Evolutionary conservation across 1,139 yeast genomes (phyloP).

Genomic region (Kluyveromyces marxianus): DNA sequence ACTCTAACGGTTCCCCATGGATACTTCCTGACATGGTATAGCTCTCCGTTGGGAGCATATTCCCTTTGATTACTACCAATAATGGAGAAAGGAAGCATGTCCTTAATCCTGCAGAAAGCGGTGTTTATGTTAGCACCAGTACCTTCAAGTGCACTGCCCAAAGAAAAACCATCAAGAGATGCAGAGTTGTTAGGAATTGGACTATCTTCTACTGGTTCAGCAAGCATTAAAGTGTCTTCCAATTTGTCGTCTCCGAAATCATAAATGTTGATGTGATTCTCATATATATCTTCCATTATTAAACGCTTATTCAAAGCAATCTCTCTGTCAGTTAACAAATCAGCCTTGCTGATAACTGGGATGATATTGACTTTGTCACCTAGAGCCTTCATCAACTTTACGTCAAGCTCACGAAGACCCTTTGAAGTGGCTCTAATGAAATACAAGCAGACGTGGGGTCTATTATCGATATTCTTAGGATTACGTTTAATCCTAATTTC

Average conservation of each 20-base stretch:
- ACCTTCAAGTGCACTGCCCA: slow-evolving; percentile 5
- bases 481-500: slow-evolving; percentile 55
- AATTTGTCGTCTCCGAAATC: slow-evolving; percentile 38
- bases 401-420: slow-evolving; percentile 41
- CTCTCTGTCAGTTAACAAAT: slow-evolving; percentile 45
- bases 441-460: slow-evolving; percentile 58
- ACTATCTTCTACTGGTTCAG: slow-evolving; percentile 26
- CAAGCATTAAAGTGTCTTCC: slow-evolving; percentile 23
- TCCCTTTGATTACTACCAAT: slow-evolving; percentile 37
- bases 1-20: slow-evolving; percentile 41
- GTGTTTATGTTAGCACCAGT: neutral
- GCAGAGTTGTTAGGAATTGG: neutral
- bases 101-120: slow-evolving; percentile 27
- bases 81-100: slow-evolving; percentile 42
- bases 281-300: slow-evolving; percentile 39
- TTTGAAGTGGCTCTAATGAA: slow-evolving; percentile 52
- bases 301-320: slow-evolving; percentile 37
- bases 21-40: slow-evolving; percentile 34
- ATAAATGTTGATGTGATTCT: slow-evolving; percentile 41
- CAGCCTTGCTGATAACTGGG: slow-evolving; percentile 53
- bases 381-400: slow-evolving; percentile 43
- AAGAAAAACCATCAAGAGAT: slow-evolving; percentile 8
- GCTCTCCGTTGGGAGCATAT: slow-evolving; percentile 20
- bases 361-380: slow-evolving; percentile 48
- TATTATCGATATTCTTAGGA: slow-evolving; percentile 45